phyloP scores from a whole-genome alignment of 148 eudicot species.

The Rhododendron ferrugineum region DNA sequence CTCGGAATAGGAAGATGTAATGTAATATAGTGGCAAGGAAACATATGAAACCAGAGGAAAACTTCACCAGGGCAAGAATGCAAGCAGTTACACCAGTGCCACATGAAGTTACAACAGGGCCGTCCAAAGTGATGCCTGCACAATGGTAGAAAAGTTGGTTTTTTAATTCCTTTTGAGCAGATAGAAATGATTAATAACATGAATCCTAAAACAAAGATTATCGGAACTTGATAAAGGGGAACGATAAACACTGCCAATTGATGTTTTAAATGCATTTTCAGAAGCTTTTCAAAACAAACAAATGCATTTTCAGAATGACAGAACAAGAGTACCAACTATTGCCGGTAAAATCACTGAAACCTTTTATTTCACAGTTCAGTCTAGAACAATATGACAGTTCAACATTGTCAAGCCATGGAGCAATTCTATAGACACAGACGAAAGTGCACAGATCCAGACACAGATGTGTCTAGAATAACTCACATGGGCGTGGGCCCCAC shows the following conservation, averaged over 20 bases:
- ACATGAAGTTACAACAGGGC: slow-evolving; percentile 69
- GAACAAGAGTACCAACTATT: neutral
- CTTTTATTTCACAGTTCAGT: neutral
- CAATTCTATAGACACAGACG: neutral
- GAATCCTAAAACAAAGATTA: neutral
- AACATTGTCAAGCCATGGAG: neutral
- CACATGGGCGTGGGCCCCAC: neutral
- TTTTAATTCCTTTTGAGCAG: neutral
- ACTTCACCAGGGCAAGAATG: slow-evolving; percentile 72
- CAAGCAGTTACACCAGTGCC: slow-evolving; percentile 98
- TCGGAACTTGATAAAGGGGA: neutral
- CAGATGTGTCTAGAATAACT: too few species aligned
- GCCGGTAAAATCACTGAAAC: neutral
- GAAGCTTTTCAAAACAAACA: neutral
- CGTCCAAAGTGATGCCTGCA: slow-evolving; percentile 73
- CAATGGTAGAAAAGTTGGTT: neutral
- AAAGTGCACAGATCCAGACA: neutral
- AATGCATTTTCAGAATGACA: neutral
- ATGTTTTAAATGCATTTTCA: neutral
- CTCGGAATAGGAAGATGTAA: neutral
- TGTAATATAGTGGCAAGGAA: neutral
- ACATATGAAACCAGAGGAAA: slow-evolving; percentile 4
- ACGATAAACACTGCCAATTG: neutral
- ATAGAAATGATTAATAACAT: neutral
- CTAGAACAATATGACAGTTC: neutral